These are phyloP conservation scores for Mycena indigotica DNA, from an alignment of 768 basidiomycete species.

Conservation along the genomic window DNA sequence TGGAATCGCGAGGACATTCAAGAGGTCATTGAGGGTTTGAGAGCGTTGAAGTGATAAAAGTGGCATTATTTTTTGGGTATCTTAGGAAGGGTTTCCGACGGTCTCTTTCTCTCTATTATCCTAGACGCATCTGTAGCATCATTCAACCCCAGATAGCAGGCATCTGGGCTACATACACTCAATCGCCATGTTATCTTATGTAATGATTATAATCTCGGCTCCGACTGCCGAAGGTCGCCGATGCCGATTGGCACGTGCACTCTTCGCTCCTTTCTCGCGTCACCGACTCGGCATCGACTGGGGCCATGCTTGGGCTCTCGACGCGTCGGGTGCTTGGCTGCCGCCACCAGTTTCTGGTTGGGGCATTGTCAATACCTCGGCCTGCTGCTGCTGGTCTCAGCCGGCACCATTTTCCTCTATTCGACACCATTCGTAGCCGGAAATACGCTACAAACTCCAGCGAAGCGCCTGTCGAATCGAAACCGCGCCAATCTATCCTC, in stretches of 20 bases:
- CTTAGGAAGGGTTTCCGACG: constrained; percentile 1
- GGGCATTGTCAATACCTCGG: neutral
- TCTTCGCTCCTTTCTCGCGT: neutral
- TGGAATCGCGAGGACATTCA: constrained; percentile 23
- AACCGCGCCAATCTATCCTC: constrained; percentile 20
- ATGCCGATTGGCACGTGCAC: neutral
- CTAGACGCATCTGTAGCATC: neutral
- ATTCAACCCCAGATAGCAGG: neutral
- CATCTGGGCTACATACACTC: neutral
- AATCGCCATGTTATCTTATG: neutral
- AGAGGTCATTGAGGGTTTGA: constrained; percentile 18
- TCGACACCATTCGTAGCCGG: too few species aligned
- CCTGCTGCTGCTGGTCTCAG: constrained; percentile 10
- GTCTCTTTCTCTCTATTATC: constrained; percentile 6
- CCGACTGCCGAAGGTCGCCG: too few species aligned
- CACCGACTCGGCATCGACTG: neutral
- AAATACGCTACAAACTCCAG: constrained; percentile 15
- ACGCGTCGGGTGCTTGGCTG: constrained; percentile 13
- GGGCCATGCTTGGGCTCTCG: constrained; percentile 18
- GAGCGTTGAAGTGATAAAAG: constrained; percentile 14
- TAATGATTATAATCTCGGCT: neutral
- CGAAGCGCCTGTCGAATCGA: constrained; percentile 17
- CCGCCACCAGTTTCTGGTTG: neutral
- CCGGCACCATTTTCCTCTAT: constrained; percentile 1
- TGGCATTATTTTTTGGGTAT: neutral